phyloP scores from a whole-genome alignment of 495 filamentous ascomycete genomes.

The Aspergillus leporis region DNA sequence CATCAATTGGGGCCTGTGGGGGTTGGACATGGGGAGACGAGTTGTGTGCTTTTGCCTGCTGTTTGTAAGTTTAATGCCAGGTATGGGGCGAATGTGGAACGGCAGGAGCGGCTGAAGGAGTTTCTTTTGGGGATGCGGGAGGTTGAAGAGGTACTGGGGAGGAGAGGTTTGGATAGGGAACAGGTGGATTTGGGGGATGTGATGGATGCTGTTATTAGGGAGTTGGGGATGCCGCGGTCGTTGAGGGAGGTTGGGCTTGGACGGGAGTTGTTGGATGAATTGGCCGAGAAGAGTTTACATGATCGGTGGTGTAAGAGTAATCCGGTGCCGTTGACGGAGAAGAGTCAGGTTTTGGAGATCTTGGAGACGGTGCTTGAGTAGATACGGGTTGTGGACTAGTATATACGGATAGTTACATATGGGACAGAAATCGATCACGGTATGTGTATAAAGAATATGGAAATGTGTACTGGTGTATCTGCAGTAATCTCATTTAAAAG shows the following conservation, averaged over 20 bases:
- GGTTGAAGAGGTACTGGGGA: conserved; percentile 43
- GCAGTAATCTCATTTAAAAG: conserved; percentile 1
- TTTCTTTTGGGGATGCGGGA: conserved; percentile 49
- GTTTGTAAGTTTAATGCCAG: conserved; percentile 61
- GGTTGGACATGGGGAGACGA: conserved; percentile 66
- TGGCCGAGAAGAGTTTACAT: conserved; percentile 54
- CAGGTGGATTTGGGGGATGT: conserved; percentile 53
- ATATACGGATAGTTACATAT: background rate
- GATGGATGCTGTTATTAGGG: conserved; percentile 54
- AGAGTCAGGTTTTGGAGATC: conserved; percentile 57
- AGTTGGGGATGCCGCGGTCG: conserved; percentile 56
- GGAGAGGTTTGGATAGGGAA: conserved; percentile 33
- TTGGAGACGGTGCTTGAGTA: conserved; percentile 45
- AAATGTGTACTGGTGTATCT: background rate
- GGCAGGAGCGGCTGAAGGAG: conserved; percentile 48
- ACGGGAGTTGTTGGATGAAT: conserved; percentile 48
- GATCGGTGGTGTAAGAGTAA: conserved; percentile 53
- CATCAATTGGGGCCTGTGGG: conserved; percentile 67
- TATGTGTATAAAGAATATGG: background rate
- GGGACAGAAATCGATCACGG: background rate
- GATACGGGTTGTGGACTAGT: background rate
- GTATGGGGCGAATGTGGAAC: conserved; percentile 44
- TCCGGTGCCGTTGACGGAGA: conserved; percentile 48
- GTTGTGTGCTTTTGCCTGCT: conserved; percentile 61
- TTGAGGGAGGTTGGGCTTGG: conserved; percentile 56